phyloP scores from a whole-genome alignment of 139 green algal genomes.

The Picochlorum sp. region DNA sequence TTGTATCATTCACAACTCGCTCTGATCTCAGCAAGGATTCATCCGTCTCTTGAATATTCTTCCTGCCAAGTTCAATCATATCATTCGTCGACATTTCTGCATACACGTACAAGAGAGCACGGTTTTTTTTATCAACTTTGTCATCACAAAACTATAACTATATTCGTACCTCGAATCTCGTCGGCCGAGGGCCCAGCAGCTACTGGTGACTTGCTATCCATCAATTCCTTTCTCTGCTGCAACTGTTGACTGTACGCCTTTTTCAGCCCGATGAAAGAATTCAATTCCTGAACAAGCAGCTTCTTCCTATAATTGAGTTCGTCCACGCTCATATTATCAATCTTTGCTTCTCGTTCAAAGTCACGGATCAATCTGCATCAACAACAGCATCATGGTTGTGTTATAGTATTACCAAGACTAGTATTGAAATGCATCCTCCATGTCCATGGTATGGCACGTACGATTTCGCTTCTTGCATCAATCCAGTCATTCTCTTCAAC shows the following conservation, averaged over 20 bases:
- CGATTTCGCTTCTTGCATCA: conserved; percentile 73
- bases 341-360: conserved; percentile 78
- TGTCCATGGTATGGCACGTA: conserved; percentile 23
- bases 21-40: conserved; percentile 50
- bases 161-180: conserved; percentile 1
- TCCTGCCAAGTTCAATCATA: conserved; percentile 62
- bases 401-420: too few relatives aligned
- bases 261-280: conserved; percentile 69
- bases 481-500: conserved; percentile 60
- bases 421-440: too few relatives aligned
- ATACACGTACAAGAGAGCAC: neutral
- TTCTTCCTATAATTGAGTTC: conserved; percentile 61
- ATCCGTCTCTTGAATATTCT: conserved; percentile 68
- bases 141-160: neutral
- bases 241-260: conserved; percentile 41
- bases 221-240: conserved; percentile 24
- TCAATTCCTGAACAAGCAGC: conserved; percentile 63
- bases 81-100: conserved; percentile 67
- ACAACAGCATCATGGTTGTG: neutral
- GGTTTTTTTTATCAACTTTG: neutral
- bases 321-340: conserved; percentile 53
- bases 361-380: conserved; percentile 73
- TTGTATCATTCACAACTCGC: conserved; percentile 63
- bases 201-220: conserved; percentile 11
- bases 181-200: conserved; percentile 4